phyloP scores from a whole-genome alignment of 140 eudicot genomes.

The Cichorium intybus region DNA sequence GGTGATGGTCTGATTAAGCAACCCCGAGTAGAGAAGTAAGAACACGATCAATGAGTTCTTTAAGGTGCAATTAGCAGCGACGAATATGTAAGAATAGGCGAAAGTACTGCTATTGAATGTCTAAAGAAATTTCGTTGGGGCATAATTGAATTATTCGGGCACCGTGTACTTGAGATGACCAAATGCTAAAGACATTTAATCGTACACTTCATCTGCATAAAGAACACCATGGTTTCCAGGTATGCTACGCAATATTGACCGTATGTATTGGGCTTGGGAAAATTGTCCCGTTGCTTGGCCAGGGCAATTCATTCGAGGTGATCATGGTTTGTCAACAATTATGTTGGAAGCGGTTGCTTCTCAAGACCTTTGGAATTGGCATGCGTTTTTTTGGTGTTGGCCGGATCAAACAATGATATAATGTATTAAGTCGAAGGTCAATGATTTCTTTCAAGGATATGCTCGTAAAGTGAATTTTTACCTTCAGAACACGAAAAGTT shows the following conservation, averaged over 20 bases:
- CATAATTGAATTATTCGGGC: neutral
- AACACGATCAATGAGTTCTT: no score
- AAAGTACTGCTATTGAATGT: neutral
- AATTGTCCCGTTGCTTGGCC: slow-evolving; percentile 8
- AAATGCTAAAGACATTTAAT: neutral
- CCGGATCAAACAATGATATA: slow-evolving; percentile 5
- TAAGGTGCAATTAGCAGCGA: no score
- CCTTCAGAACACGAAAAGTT: neutral
- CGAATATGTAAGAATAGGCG: neutral
- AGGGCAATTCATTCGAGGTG: slow-evolving; percentile 7
- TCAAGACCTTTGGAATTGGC: slow-evolving; percentile 10
- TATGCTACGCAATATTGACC: neutral
- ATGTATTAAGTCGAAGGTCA: neutral
- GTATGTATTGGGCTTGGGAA: slow-evolving; percentile 5
- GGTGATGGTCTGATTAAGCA: no score
- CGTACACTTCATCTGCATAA: neutral
- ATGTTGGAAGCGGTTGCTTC: slow-evolving; percentile 12
- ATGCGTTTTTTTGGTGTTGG: slow-evolving; percentile 11
- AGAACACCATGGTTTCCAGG: slow-evolving; percentile 1
- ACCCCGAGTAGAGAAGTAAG: no score
- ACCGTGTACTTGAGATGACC: no score
- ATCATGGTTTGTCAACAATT: slow-evolving; percentile 9
- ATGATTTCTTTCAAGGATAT: neutral
- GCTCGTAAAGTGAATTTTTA: neutral
- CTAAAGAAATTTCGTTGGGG: neutral